Evolutionary conservation across 805 yeast genomes (phyloP).

Genomic region (Wickerhamiella cacticola): DNA sequence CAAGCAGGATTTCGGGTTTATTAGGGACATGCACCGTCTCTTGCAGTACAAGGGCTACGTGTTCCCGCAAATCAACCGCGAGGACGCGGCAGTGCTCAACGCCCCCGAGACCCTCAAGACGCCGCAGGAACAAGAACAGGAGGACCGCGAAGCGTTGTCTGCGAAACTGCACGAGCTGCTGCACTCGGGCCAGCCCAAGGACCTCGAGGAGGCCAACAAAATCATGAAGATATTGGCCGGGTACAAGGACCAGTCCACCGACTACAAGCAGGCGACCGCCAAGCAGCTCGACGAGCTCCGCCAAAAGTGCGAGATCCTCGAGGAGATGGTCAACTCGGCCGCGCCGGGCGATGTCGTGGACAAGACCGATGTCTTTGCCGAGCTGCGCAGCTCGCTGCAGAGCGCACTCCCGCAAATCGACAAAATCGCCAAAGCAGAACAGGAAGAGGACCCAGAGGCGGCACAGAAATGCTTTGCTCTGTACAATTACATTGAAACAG

Average conservation of each 20-base stretch:
- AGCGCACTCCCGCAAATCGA: constrained; percentile 78
- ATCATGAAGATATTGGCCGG: constrained; percentile 98
- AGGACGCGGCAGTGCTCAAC: constrained; percentile 85
- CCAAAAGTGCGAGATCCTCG: constrained; percentile 74
- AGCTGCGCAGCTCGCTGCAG: constrained; percentile 65
- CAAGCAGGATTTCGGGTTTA: constrained; percentile 82
- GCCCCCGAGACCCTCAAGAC: constrained; percentile 81
- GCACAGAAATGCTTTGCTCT: constrained; percentile 53
- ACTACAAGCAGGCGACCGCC: constrained; percentile 64
- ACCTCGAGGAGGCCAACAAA: constrained; percentile 89
- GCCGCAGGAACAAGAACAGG: constrained; percentile 79
- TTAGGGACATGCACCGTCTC: constrained; percentile 90
- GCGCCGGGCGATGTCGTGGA: constrained; percentile 29
- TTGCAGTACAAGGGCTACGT: constrained; percentile 80
- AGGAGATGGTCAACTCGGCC: constrained; percentile 59
- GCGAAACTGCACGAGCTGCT: constrained; percentile 93
- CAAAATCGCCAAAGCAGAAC: constrained; percentile 59
- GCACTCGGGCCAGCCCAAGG: constrained; percentile 91
- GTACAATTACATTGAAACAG: constrained; percentile 62
- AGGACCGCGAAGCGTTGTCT: constrained; percentile 82
- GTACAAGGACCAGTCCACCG: constrained; percentile 66
- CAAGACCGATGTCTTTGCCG: constrained; percentile 61
- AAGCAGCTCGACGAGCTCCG: constrained; percentile 75
- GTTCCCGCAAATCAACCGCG: constrained; percentile 83
- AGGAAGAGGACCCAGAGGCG: constrained; percentile 40